Evolutionary conservation across 192 early-diverging fungal genomes (phyloP), one percentile per base, ranked within the genome.

Genomic region (Backusella psychrophila): DNA sequence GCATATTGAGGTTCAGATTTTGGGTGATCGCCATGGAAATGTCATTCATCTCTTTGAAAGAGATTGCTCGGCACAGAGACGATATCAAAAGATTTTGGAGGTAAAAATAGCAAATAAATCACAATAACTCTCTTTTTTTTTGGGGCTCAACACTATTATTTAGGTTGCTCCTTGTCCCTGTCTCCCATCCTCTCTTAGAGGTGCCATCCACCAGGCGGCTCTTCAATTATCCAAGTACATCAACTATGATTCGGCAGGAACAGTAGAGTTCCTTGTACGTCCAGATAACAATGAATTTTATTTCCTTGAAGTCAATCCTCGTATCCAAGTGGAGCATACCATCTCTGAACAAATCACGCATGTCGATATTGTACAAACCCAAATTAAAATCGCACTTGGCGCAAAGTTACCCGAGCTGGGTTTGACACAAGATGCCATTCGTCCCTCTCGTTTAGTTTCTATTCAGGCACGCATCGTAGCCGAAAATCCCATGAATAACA

Each of bases 291-390:
- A 92, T 69, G 83, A 93, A 80, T 97, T 96, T 80, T 97, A 96
- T 86, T 98, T 96, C 79, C 93, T 98, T 91, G 95, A 97, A 85
- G 95, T 96, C 92, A 97, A 97, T 85, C 95, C 96, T 6, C 90
- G 96, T 59, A 86, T 97, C 59, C 94, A 93, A 78, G 96, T 98
- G n/a, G 97, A 98, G 86, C 97, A 98, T 77, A 95, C 96, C 4
- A 90, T 97, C n/a, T 96, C 94, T 6, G 96, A 98, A 78, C 95
- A 95, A 92, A 88, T 98, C 52, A 96, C 96, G 0, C 81, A 87
- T 71, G 93, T 93, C 19, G 95, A 97, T 75, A 85, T 98, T 72
- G 96, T 97, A 7, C 91, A 96, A 67, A 67, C 74, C 11, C 81
- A 82, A 63, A 68, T 82, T 9, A 38, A 68, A 33, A 38, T 82